Base-by-base conservation (phyloP, 805 yeast species). In the Starmerella ratchasimensis region DNA sequence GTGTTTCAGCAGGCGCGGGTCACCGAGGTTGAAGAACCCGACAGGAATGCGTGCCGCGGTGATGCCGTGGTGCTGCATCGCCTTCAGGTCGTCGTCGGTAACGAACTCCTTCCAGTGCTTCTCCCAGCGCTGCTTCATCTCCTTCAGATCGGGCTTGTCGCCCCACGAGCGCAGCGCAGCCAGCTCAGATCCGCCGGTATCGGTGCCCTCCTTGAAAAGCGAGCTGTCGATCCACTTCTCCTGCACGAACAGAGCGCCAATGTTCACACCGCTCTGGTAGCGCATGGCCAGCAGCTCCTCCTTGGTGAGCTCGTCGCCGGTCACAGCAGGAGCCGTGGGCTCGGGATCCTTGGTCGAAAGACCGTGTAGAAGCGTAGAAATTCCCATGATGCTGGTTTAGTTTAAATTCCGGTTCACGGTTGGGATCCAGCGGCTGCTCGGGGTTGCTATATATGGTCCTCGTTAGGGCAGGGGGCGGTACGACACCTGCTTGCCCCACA, bases 21-120 rank as follows among this genome's bases (percentile, higher is more conserved):
- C 82, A 36, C 62, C 68, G n/a, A 84, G 71, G 40, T 71, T 75
- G 94, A 94, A 88, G 58, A 80, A 88, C 0, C 97, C 97, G 46
- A 88, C 60, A 6, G 98, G 97, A 1, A 88, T 67, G 50, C 98
- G 68, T 4, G 88, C 67, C 2, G 84, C 71, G 18, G 81, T 82
- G n/a, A 80, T 80, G 6, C 82, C 80, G 37, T 65, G 67, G 16
- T 65, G 60, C 31, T 62, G 56, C 21, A 88, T 58, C 80, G 83
- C 83, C 16, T 68, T 51, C 93, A 94, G 86, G 54, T 88, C 96
- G 6, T 68, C 67, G 38, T 74, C 80, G 24, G 56, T 54, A 41
- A 79, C 64, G 53, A 72, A 86, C 7, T 53, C 51, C 6, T 54
- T 58, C 80, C 90, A 88, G 55, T 80, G 93, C 1, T 58, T 42